Conservation (phyloP, 176 grass and related monocot genomes). For the Oropetium thomaeum region DNA sequence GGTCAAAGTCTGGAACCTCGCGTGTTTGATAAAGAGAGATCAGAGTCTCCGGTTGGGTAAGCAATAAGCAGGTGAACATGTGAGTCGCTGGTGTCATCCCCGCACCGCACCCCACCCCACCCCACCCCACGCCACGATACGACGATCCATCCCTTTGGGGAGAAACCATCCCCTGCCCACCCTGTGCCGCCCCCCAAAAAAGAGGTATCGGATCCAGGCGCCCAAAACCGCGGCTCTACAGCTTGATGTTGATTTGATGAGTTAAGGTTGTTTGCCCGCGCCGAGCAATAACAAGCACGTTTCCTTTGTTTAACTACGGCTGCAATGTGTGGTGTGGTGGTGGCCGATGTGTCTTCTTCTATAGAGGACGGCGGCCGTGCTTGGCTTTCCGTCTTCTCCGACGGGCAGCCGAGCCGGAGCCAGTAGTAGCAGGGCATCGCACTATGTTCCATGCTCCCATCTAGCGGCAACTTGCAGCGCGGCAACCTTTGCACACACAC, state of each 20-base stretch:
- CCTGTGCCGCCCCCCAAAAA: constrained; percentile 15
- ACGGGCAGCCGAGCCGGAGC: neutral
- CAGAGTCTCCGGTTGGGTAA: neutral
- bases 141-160: neutral
- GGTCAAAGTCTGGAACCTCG: neutral
- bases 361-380: constrained; percentile 9
- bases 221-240: neutral
- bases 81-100: neutral
- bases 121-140: no score
- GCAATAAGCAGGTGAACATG: neutral
- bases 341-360: neutral
- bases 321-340: neutral
- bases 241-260: neutral
- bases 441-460: neutral
- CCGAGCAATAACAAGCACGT: neutral
- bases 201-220: neutral
- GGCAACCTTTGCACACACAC: constrained; percentile 12
- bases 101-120: no score
- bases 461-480: constrained; percentile 7
- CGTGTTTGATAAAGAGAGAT: neutral
- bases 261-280: neutral
- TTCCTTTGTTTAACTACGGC: neutral
- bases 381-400: neutral
- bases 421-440: neutral
- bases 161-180: neutral